Base-by-base conservation (phyloP, 306 rosid genomes). In the Cicer arietinum region DNA sequence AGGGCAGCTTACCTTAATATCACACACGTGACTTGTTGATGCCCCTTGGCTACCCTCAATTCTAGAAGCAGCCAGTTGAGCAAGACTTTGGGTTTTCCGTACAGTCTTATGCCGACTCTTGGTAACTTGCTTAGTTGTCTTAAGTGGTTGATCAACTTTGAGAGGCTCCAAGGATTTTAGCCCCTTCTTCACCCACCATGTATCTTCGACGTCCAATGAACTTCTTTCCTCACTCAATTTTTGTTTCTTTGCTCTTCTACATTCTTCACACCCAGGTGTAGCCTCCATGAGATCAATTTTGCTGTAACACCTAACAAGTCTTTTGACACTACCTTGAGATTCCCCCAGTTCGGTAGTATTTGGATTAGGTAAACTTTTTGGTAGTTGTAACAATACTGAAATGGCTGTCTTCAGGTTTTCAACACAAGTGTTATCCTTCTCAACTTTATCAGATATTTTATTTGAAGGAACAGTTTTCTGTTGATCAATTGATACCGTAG, bases 1-100 rank as follows among this genome's bases (percentile, higher is more conserved):
- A 80, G 98, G 92, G 73, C 98, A 94, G 82, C 75, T 84, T 52
- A 91, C 89, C 86, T 78, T 94, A 69, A 78, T 94, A 67, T 90
- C 93, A 90, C 97, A 94, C 10, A 87, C 81, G 61, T 94, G 98
- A 87, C 98, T 94, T 8, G 98, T 89, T 57, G 98, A 94, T 74
- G 98, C 98, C 80, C 98, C 98, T 86, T 89, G 97, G 80, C 98
- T 91, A 86, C 97, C 97, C 82, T 94, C 97, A 77, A 91, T 89
- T 83, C 98, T 88, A 79, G 96, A 81, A 69, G 91, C 85, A 47
- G 89, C 92, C 70, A 94, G 80, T 67, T 94, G 96, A 52, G 97
- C 94, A 69, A 94, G 97, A 87, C 97, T 94, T 16, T 82, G 90
- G 77, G 91, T 93, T 80, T 88, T 94, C 11, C 94, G 94, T 74